Evolutionary conservation across 805 yeast genomes (phyloP).

Genomic region (Diddensiella caesifluorescens): DNA sequence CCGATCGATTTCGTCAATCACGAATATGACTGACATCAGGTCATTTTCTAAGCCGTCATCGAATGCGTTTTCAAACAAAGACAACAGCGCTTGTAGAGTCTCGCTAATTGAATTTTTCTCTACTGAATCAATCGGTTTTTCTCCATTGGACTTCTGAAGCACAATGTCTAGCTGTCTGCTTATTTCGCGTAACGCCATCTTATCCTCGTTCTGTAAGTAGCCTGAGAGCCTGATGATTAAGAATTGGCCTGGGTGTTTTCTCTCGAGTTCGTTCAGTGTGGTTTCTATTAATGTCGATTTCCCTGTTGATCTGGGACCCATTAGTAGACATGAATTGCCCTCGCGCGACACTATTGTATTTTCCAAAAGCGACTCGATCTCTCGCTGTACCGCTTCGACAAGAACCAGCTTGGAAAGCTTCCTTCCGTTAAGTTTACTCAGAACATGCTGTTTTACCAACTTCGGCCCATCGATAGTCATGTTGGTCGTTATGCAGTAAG

Average conservation of each 20-base stretch:
- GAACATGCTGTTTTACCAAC: constrained; percentile 23
- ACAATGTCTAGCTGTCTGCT: constrained; percentile 70
- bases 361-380: constrained; percentile 53
- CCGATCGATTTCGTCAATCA: constrained; percentile 80
- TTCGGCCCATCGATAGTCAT: no score
- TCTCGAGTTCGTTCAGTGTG: constrained; percentile 45
- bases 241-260: constrained; percentile 42
- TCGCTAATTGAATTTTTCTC: constrained; percentile 30
- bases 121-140: constrained; percentile 20
- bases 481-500: no score
- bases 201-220: constrained; percentile 65
- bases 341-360: constrained; percentile 63
- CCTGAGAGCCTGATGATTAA: constrained; percentile 66
- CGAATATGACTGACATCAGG: constrained; percentile 59
- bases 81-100: constrained; percentile 26
- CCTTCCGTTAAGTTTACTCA: constrained; percentile 29
- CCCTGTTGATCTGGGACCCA: constrained; percentile 79
- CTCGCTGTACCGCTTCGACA: constrained; percentile 37
- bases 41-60: constrained; percentile 20
- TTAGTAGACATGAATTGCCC: constrained; percentile 72
- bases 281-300: constrained; percentile 60
- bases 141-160: constrained; percentile 23
- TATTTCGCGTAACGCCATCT: constrained; percentile 73
- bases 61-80: constrained; percentile 26
- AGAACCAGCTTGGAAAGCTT: constrained; percentile 30